A percentile compares a stretch with the other conserved stretches of the same genome.
phyloP scores from a whole-genome alignment of 2,329 filamentous ascomycete species.

The Aspergillus neoniger region DNA sequence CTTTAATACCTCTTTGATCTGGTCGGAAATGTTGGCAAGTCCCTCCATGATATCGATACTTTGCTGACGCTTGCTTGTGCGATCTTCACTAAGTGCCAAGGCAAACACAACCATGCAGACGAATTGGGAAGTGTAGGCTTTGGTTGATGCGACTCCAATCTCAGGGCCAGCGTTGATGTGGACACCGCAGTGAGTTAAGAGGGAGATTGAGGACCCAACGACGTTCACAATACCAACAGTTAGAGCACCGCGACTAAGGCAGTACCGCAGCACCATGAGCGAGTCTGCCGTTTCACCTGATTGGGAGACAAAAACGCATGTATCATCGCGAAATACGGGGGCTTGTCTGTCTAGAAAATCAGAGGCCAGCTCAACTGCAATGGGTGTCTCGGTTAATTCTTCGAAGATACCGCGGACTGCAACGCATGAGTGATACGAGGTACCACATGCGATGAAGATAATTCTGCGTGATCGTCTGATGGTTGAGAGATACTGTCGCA shows the following conservation, averaged over 20 bases:
- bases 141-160: slow-evolving; percentile 98
- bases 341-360: slow-evolving; percentile 97
- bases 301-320: slow-evolving; percentile 97
- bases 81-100: slow-evolving; percentile 91
- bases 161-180: slow-evolving; percentile 99
- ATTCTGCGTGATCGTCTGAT: slow-evolving; percentile 96
- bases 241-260: slow-evolving; percentile 92
- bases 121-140: slow-evolving; percentile 99
- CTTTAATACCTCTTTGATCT: slow-evolving; percentile 89
- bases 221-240: slow-evolving; percentile 99
- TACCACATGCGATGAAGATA: slow-evolving; percentile 99
- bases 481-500: slow-evolving; percentile 93
- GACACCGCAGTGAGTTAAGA: slow-evolving; percentile 98
- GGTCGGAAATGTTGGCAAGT: slow-evolving; percentile 79
- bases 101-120: slow-evolving; percentile 99
- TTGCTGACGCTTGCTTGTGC: slow-evolving; percentile 87
- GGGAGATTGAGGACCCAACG: slow-evolving; percentile 96
- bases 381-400: slow-evolving; percentile 96
- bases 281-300: slow-evolving; percentile 98
- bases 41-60: slow-evolving; percentile 96
- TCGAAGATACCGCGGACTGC: slow-evolving; percentile 97
- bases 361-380: slow-evolving; percentile 92
- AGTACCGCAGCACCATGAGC: slow-evolving; percentile 94
- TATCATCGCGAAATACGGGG: slow-evolving; percentile 98
- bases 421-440: slow-evolving; percentile 99